Base-by-base conservation (phyloP, 2,329 filamentous ascomycete species). In the Neurospora crassa region DNA sequence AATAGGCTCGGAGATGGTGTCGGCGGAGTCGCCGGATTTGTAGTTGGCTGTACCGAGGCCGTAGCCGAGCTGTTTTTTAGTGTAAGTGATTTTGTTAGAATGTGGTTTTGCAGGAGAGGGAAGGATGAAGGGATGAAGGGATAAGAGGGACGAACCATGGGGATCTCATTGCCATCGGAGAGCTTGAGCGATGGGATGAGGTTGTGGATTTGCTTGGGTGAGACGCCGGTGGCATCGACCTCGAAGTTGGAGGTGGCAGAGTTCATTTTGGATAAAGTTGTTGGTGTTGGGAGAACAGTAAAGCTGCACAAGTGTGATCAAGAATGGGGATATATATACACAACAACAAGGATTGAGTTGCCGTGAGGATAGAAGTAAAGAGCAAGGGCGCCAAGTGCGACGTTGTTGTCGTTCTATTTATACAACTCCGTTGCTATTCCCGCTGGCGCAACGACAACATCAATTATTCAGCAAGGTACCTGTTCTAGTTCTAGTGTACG, bases 151-250 rank as follows among this genome's bases (percentile, higher is more conserved):
- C 83, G 73, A 81, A 90, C 89, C 84, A 91, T 85, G 12, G 92
- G 92, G 70, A 94, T 92, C 71, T 88, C 86, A 73, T 88, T 87
- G 73, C 91, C 91, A 82, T 94, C 90, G 75, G 92, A 92, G 71
- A 94, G 84, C 81, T 90, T 92, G 70, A 93, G 79, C 70, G 80
- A 83, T 1, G 89, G 89, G 47, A 90, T 79, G 69, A 80, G 79
- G 1, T 20, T 16, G 4, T 76, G 76, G 12, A 77, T 72, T 76
- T 84, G 82, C 78, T 84, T 83, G 14, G 82, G 80, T n/a, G 77
- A 71, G 6, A 74, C 74, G n/a, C 80, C 81, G 67, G 80, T 80
- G 29, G 81, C 79, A 73, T 82, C 78, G 29, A 82, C 80, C 70
- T 79, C 78, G 77, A 79, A 83, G 34, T 79, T 74, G 14, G 81